Percentiles rank a stretch among this genome's conserved stretches.
Evolutionary conservation across 345 rosid species (phyloP).

Genomic region (Trapa bicornis): DNA sequence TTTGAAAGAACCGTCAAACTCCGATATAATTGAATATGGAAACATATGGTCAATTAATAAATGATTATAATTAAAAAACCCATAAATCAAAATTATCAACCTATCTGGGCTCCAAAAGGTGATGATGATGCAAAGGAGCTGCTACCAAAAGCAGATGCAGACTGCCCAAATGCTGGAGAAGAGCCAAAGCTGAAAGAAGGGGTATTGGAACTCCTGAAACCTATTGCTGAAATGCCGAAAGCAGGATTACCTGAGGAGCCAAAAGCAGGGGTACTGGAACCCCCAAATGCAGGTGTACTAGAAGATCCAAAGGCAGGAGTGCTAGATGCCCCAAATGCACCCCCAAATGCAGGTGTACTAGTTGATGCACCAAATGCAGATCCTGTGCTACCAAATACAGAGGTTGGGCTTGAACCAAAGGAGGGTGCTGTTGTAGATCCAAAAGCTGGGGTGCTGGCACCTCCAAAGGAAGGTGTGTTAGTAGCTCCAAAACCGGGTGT

Average conservation of each 20-base stretch:
- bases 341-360: slow-evolving; percentile 37
- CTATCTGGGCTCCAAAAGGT: slow-evolving; percentile 62
- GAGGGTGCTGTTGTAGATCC: slow-evolving; percentile 41
- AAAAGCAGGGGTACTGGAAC: slow-evolving; percentile 39
- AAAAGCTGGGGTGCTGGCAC: slow-evolving; percentile 29
- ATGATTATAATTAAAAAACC: slow-evolving; percentile 7
- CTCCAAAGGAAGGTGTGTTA: slow-evolving; percentile 38
- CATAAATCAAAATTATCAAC: slow-evolving; percentile 20
- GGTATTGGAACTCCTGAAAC: slow-evolving; percentile 24
- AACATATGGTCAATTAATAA: slow-evolving; percentile 7
- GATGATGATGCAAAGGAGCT: slow-evolving; percentile 53
- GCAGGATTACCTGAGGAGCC: slow-evolving; percentile 26
- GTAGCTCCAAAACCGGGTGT: slow-evolving; percentile 37
- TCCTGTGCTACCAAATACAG: slow-evolving; percentile 34
- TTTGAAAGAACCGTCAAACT: slow-evolving; percentile 2
- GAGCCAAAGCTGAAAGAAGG: slow-evolving; percentile 56
- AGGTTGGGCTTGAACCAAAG: slow-evolving; percentile 32
- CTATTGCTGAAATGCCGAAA: slow-evolving; percentile 16
- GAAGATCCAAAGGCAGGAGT: slow-evolving; percentile 23
- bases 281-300: slow-evolving; percentile 34
- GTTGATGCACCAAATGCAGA: slow-evolving; percentile 41
- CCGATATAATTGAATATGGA: neutral
- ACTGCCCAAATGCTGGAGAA: slow-evolving; percentile 63
- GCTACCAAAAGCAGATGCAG: slow-evolving; percentile 64
- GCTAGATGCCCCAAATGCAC: slow-evolving; percentile 27